Base-by-base conservation (phyloP, 371 early-diverging fungal genomes). In the Mucor irregularis region DNA sequence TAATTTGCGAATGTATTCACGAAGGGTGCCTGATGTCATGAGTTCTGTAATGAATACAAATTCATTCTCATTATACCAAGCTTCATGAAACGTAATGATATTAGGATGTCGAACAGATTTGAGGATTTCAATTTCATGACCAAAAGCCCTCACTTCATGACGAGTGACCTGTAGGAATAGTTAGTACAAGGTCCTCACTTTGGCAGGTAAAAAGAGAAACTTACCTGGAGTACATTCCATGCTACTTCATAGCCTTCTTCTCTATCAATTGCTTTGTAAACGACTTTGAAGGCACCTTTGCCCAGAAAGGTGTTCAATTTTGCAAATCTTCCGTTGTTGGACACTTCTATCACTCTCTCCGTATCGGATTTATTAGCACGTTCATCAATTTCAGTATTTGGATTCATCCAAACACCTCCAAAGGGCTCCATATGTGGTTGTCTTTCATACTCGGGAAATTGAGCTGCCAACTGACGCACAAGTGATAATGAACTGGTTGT, bases 21-120 rank as follows among this genome's bases (percentile, higher is more conserved):
- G 87, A 46, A 90, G 70, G 3, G 93, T 94, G 21, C 96, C 96
- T 1, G 90, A 89, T 2, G 93, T 91, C 95, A 96, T 96, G 51
- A 95, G 78, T 63, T 96, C 97, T 5, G 97, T 96, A 37, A 96
- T 89, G 66, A 95, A 95, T 34, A 85, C 82, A 62, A 95, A 86
- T 49, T 91, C 90, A 43, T 84, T 80, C 24, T 87, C 80, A 57
- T 80, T 71, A 44, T 77, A 74, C 88, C 90, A 89, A 11, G 85
- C 83, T 38, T 84, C 79, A 59, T 82, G 83, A 54, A 93, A 84
- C 53, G 86, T 85, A 69, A 96, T 92, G 48, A 96, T 92, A 69
- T 92, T 90, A 13, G 93, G 92, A 67, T 94, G 91, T 43, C 89
- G 77, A 34, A 96, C 83, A 19, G 81, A 82, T 62, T 91, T 83